Evolutionary conservation across 2,329 filamentous ascomycete genomes (phyloP).

Genomic region (Sporothrix globosa): DNA sequence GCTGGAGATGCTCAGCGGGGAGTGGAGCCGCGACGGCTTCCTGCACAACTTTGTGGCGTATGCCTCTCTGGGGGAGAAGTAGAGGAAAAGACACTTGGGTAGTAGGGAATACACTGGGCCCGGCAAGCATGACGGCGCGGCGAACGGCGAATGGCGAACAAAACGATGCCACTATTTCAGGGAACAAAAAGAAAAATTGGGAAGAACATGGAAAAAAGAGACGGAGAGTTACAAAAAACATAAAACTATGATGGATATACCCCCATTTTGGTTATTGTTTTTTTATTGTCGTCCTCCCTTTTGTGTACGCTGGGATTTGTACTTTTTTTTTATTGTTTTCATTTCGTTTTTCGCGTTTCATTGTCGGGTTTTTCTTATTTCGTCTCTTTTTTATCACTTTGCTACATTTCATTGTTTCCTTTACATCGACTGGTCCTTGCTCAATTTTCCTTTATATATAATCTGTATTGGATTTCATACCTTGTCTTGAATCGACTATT

Average conservation of each 20-base stretch:
- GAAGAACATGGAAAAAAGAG: slow-evolving; percentile 10
- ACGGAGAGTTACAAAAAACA: background rate
- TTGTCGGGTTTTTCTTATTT: slow-evolving; percentile 4
- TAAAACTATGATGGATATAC: background rate
- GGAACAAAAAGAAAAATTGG: background rate
- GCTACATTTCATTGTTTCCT: background rate
- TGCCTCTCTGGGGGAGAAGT: slow-evolving; percentile 52
- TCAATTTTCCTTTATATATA: slow-evolving; percentile 24
- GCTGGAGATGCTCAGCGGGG: slow-evolving; percentile 64
- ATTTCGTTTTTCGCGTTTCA: background rate
- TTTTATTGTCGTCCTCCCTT: background rate
- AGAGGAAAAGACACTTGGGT: background rate
- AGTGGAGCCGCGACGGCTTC: slow-evolving; percentile 66
- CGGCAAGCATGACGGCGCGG: background rate
- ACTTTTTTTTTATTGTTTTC: background rate
- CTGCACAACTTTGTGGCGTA: slow-evolving; percentile 70
- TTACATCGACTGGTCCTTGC: background rate
- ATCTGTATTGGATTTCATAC: slow-evolving; percentile 24
- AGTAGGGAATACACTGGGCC: background rate
- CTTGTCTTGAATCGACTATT: slow-evolving; percentile 11
- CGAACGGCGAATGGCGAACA: slow-evolving; percentile 16
- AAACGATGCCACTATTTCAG: no score
- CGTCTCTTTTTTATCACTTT: background rate
- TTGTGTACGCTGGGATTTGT: slow-evolving; percentile 22
- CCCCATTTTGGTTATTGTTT: background rate